A percentile compares a stretch with the other conserved stretches of the same genome.
These are phyloP conservation scores for Ophiognomonia clavigignenti-juglandacearum DNA, from an alignment of 2,329 filamentous ascomycete genomes.

Conservation along the genomic window DNA sequence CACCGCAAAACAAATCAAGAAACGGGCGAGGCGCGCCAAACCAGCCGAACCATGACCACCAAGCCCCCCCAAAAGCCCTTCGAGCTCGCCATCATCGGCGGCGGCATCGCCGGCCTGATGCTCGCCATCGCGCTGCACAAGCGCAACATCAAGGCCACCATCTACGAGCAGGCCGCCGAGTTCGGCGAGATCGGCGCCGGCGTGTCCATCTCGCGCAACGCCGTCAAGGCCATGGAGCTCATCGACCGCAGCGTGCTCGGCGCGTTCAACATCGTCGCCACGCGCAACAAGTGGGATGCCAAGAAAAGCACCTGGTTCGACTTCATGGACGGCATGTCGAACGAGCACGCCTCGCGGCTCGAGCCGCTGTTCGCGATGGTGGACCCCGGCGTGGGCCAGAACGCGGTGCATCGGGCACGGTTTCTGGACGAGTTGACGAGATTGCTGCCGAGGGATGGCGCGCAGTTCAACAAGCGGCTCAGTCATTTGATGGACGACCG, in stretches of 20 bases:
- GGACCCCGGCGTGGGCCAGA: conserved; percentile 16
- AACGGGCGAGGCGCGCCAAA: neutral
- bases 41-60: neutral
- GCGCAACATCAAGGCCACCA: conserved; percentile 25
- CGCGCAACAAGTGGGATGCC: conserved; percentile 19
- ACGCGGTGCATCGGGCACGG: conserved; percentile 21
- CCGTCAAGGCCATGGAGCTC: conserved; percentile 26
- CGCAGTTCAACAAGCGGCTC: conserved; percentile 24
- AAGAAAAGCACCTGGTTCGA: conserved; percentile 23
- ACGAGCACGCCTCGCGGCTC: conserved; percentile 9
- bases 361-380: conserved; percentile 19
- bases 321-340: conserved; percentile 21
- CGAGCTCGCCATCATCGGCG: conserved; percentile 34
- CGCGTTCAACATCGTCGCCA: conserved; percentile 25
- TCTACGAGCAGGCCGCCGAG: conserved; percentile 30
- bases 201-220: conserved; percentile 31
- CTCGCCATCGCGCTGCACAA: conserved; percentile 28
- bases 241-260: conserved; percentile 24
- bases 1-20: no score
- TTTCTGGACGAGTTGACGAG: conserved; percentile 24
- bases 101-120: conserved; percentile 33
- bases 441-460: conserved; percentile 18
- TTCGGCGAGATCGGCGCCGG: conserved; percentile 34
- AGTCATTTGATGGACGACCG: conserved; percentile 25
- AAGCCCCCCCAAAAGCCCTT: conserved; percentile 19